Conservation (phyloP, 2,329 filamentous ascomycete species). For the Fusarium guadeloupense region DNA sequence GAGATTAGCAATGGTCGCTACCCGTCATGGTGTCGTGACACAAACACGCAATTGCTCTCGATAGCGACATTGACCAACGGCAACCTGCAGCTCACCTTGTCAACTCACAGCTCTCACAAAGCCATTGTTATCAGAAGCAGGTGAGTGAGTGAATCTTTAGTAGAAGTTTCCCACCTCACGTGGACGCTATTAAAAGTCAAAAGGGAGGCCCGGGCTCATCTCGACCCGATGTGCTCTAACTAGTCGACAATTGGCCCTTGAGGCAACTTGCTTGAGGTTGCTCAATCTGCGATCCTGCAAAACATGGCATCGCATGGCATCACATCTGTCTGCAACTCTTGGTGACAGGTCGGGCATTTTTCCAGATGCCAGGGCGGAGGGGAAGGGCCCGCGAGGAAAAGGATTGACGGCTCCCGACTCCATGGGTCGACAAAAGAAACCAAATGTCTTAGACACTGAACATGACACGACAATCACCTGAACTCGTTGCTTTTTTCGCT, state of each 20-base stretch:
- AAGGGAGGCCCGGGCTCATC: constrained; percentile 5
- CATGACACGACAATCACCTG: too few species aligned
- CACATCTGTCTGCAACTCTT: background rate
- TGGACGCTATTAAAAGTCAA: constrained; percentile 21
- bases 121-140: background rate
- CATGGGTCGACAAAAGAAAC: constrained; percentile 20
- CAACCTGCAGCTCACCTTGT: constrained; percentile 11
- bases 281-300: constrained; percentile 33
- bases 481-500: constrained; percentile 9
- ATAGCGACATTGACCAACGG: constrained; percentile 10
- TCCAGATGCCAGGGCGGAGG: constrained; percentile 5
- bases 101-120: background rate
- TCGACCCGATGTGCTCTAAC: background rate
- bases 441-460: constrained; percentile 36
- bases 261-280: background rate
- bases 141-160: background rate
- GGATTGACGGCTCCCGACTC: constrained; percentile 24
- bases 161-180: background rate
- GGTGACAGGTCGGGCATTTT: constrained; percentile 34
- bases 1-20: constrained; percentile 15
- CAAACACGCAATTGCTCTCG: constrained; percentile 9
- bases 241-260: constrained; percentile 3
- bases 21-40: constrained; percentile 13
- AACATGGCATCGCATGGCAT: too few species aligned
- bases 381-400: background rate